A percentile compares a stretch with the other conserved stretches of the same genome.
Conservation (phyloP, 1,284 basidiomycete species). For the Cryptococcus neoformans region DNA sequence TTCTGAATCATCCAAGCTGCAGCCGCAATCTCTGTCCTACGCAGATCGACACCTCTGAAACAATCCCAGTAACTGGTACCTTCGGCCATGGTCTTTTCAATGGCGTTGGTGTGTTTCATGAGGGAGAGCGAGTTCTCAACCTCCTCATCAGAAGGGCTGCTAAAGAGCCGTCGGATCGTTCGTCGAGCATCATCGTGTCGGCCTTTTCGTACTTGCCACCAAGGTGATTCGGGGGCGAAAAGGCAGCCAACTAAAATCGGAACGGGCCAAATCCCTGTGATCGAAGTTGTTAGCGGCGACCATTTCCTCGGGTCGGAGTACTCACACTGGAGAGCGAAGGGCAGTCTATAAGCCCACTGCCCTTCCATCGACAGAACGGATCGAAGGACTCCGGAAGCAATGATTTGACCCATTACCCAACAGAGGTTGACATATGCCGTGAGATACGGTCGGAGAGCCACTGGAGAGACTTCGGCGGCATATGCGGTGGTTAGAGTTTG, state of each 20-base stretch:
- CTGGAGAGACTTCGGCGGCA: constrained; percentile 53
- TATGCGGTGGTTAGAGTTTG: constrained; percentile 47
- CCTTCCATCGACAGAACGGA: constrained; percentile 8
- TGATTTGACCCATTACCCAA: constrained; percentile 51
- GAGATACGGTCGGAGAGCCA: constrained; percentile 25
- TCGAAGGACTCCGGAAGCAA: constrained; percentile 17
- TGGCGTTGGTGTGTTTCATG: constrained; percentile 43
- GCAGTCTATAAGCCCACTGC: constrained; percentile 31
- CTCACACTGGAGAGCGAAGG: constrained; percentile 34
- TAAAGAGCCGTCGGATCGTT: constrained; percentile 17
- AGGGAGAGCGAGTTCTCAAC: constrained; percentile 49
- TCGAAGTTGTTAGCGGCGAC: background rate
- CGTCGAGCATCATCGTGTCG: constrained; percentile 19
- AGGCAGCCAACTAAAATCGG: constrained; percentile 21
- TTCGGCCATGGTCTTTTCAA: constrained; percentile 34
- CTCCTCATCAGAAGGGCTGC: constrained; percentile 13
- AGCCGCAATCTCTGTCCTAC: constrained; percentile 16
- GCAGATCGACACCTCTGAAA: constrained; percentile 32
- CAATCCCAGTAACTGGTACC: constrained; percentile 48
- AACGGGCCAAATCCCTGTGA: constrained; percentile 44
- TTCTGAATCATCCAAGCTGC: constrained; percentile 8
- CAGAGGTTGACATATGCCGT: constrained; percentile 52
- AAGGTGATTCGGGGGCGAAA: constrained; percentile 29
- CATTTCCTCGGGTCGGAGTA: background rate
- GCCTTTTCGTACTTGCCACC: constrained; percentile 29